These are phyloP conservation scores for Cladosporium velox DNA, from an alignment of 2,329 filamentous ascomycete species.

Conservation along the genomic window DNA sequence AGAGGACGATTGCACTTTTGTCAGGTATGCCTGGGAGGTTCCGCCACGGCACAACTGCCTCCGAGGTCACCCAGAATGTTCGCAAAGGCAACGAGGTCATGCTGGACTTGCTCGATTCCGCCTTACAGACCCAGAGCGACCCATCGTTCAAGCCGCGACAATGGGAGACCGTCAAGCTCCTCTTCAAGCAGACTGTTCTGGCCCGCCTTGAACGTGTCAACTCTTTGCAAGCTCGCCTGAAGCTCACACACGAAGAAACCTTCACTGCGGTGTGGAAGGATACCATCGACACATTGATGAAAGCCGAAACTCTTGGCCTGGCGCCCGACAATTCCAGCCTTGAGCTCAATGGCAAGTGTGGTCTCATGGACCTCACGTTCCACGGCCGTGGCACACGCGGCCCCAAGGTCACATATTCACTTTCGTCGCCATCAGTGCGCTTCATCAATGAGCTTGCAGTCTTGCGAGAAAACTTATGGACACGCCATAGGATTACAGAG, in stretches of 20 bases:
- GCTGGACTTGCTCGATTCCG: conserved; percentile 35
- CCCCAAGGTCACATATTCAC: conserved; percentile 16
- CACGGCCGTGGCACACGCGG: neutral
- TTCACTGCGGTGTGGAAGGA: conserved; percentile 33
- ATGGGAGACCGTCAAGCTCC: conserved; percentile 22
- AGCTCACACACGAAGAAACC: conserved; percentile 25
- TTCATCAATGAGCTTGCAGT: conserved; percentile 42
- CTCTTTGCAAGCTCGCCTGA: conserved; percentile 24
- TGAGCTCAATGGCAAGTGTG: conserved; percentile 25
- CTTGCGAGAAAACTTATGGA: conserved; percentile 39
- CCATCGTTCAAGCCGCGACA: conserved; percentile 34
- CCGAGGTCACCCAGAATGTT: neutral
- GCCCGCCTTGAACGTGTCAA: conserved; percentile 23
- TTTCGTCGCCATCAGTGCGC: conserved; percentile 29
- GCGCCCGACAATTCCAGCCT: neutral
- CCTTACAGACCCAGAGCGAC: conserved; percentile 34
- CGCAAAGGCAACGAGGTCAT: conserved; percentile 36
- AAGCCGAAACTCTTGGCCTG: conserved; percentile 24
- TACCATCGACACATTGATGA: conserved; percentile 28
- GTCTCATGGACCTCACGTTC: conserved; percentile 18
- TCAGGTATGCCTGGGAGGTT: neutral
- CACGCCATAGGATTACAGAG: conserved; percentile 28
- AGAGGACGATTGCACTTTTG: neutral
- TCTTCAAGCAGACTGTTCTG: conserved; percentile 24
- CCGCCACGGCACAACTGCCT: neutral